Evolutionary conservation across 2,329 filamentous ascomycete genomes (phyloP).

Genomic region (Fusarium acutatum): DNA sequence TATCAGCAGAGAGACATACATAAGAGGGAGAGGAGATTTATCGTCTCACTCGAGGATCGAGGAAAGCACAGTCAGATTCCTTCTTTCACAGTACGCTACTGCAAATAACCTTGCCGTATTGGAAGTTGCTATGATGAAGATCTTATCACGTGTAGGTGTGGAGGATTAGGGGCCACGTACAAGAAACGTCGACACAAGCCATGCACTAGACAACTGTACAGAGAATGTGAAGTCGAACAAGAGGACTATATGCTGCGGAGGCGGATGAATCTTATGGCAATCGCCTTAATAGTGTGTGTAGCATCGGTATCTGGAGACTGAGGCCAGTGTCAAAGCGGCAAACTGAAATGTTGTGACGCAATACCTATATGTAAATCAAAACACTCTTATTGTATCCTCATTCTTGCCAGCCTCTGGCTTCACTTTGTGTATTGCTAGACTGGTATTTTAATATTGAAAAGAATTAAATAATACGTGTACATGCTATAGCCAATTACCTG

Average conservation of each 20-base stretch:
- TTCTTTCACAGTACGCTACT: slow-evolving; percentile 7
- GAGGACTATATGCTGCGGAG: neutral
- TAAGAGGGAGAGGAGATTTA: neutral
- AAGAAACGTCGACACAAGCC: slow-evolving; percentile 12
- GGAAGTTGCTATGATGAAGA: slow-evolving; percentile 40
- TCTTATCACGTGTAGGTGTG: slow-evolving; percentile 40
- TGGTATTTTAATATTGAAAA: neutral
- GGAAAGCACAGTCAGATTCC: slow-evolving; percentile 8
- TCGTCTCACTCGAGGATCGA: neutral
- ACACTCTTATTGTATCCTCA: neutral
- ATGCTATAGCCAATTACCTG: neutral
- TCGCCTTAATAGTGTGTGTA: neutral
- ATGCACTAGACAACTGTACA: slow-evolving; percentile 4
- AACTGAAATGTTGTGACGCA: neutral
- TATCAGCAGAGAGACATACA: neutral
- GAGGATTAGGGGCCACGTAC: slow-evolving; percentile 23
- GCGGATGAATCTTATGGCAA: neutral
- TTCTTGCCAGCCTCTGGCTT: neutral
- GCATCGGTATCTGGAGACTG: neutral
- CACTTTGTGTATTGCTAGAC: neutral
- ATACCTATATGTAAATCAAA: neutral
- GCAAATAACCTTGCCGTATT: slow-evolving; percentile 24
- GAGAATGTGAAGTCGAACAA: neutral
- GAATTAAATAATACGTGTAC: neutral
- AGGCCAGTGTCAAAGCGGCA: neutral